These are phyloP conservation scores for Xylaria nigripes DNA, from an alignment of 495 filamentous ascomycete species.

Conservation along the genomic window DNA sequence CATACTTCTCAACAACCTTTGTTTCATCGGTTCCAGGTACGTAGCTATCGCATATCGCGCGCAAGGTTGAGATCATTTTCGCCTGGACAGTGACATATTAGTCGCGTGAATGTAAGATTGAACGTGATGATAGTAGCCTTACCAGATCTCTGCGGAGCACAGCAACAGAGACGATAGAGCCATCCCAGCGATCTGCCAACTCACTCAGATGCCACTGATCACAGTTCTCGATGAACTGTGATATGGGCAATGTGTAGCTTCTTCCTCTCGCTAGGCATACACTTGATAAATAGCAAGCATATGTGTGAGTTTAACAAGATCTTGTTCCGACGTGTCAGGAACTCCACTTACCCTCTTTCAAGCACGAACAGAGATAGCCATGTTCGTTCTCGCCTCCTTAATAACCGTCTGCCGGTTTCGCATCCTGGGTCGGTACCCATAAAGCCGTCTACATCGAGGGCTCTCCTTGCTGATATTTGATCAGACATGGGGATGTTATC, in stretches of 20 bases:
- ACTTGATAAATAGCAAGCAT: constrained; percentile 29
- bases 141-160: constrained; percentile 60
- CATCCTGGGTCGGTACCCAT: constrained; percentile 52
- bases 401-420: constrained; percentile 48
- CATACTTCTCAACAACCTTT: constrained; percentile 23
- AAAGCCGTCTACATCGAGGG: constrained; percentile 60
- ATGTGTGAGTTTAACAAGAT: neutral
- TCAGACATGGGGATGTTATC: constrained; percentile 51
- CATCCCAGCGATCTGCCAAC: constrained; percentile 58
- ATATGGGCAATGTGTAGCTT: constrained; percentile 57
- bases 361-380: constrained; percentile 67
- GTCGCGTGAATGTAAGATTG: neutral
- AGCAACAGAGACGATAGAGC: constrained; percentile 59
- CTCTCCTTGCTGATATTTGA: constrained; percentile 56
- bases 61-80: constrained; percentile 50
- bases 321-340: neutral
- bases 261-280: constrained; percentile 62
- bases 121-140: constrained; percentile 12
- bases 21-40: constrained; percentile 20
- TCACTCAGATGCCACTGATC: constrained; percentile 58
- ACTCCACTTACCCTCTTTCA: constrained; percentile 51
- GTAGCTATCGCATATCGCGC: constrained; percentile 55
- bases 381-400: constrained; percentile 57
- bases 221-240: constrained; percentile 55
- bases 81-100: constrained; percentile 35